phyloP scores from a whole-genome alignment of 2,329 filamentous ascomycete genomes.

The Bertia moriformis region DNA sequence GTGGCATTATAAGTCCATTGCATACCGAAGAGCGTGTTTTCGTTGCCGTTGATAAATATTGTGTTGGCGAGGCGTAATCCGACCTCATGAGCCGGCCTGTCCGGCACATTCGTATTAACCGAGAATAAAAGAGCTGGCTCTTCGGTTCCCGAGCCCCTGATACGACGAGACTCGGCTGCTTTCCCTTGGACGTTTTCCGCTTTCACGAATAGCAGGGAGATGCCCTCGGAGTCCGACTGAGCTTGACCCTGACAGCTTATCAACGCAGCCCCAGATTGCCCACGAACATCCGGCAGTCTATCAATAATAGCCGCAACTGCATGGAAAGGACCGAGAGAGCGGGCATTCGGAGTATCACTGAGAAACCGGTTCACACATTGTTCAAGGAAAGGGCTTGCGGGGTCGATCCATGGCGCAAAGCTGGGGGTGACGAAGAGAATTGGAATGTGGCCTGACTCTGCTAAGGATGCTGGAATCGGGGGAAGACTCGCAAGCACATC shows the following conservation, averaged over 20 bases:
- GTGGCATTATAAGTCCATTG: constrained; percentile 14
- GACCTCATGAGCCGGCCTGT: constrained; percentile 12
- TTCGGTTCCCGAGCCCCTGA: not conserved
- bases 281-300: constrained; percentile 11
- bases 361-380: constrained; percentile 14
- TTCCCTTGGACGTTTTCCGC: not conserved
- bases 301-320: constrained; percentile 19
- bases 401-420: constrained; percentile 19
- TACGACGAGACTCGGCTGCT: not conserved
- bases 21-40: constrained; percentile 19
- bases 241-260: too few species aligned
- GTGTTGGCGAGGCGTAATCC: constrained; percentile 23
- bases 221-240: not conserved
- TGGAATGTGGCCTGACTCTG: constrained; percentile 9
- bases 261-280: too few species aligned
- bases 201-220: not conserved
- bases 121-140: not conserved
- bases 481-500: constrained; percentile 3
- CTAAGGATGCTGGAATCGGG: constrained; percentile 5
- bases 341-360: constrained; percentile 3
- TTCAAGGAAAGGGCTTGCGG: constrained; percentile 13
- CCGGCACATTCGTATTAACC: constrained; percentile 3
- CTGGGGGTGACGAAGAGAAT: constrained; percentile 18
- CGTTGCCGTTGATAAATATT: constrained; percentile 22
- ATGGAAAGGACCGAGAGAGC: constrained; percentile 6